Evolutionary conservation across 306 rosid species (phyloP).

Genomic region (Cicer bijugum): DNA sequence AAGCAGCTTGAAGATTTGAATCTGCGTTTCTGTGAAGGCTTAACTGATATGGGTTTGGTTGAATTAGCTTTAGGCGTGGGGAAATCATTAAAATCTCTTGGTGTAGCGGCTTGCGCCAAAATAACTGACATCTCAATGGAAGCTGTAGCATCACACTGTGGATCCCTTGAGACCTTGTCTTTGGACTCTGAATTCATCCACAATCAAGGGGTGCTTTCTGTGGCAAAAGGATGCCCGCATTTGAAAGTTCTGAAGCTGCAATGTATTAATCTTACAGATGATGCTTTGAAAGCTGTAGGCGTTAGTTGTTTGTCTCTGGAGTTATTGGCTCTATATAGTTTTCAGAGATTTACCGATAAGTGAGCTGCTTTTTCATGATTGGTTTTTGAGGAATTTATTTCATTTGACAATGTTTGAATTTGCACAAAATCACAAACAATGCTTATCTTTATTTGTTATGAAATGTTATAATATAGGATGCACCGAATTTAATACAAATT

Average conservation of each 20-base stretch:
- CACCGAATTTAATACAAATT: neutral
- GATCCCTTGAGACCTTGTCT: constrained; percentile 69
- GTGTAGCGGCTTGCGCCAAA: constrained; percentile 90
- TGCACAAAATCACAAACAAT: constrained; percentile 2
- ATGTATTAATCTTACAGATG: constrained; percentile 84
- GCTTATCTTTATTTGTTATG: constrained; percentile 12
- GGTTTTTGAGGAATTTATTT: constrained; percentile 25
- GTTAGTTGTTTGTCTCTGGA: constrained; percentile 65
- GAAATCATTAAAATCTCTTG: constrained; percentile 76
- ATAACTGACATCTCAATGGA: constrained; percentile 80
- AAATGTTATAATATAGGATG: neutral
- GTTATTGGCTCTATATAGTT: constrained; percentile 77
- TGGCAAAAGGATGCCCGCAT: constrained; percentile 75
- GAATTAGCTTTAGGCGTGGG: constrained; percentile 73
- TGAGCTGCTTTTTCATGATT: constrained; percentile 49
- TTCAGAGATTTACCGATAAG: constrained; percentile 88
- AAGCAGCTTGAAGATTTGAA: constrained; percentile 85
- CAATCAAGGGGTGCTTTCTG: constrained; percentile 79
- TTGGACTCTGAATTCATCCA: constrained; percentile 85
- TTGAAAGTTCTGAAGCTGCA: constrained; percentile 86
- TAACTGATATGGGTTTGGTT: constrained; percentile 75
- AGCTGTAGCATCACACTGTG: constrained; percentile 78
- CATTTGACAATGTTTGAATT: constrained; percentile 32
- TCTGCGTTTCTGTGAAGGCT: constrained; percentile 91
- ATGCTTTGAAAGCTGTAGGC: constrained; percentile 85